Percentiles rank a stretch among this genome's conserved stretches.
Evolutionary conservation across 1,139 yeast species (phyloP).

Genomic region (Hyphopichia burtonii): DNA sequence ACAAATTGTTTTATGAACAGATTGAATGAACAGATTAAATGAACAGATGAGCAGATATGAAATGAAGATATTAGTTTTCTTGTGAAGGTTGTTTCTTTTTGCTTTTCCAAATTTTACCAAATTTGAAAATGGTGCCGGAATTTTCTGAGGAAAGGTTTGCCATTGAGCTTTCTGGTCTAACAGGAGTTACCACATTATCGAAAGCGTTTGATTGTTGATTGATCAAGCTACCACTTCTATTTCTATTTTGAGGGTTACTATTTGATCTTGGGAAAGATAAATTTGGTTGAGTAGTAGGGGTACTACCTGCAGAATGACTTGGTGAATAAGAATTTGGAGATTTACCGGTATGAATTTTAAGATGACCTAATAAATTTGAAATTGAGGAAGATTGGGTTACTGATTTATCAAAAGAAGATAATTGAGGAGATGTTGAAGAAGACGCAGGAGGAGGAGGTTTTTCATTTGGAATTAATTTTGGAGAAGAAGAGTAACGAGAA

Average conservation of each 20-base stretch:
- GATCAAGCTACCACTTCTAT: background rate
- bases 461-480: background rate
- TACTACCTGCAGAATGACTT: slow-evolving; percentile 6
- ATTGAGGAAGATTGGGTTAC: slow-evolving; percentile 17
- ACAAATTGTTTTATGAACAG: too few species aligned
- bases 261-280: slow-evolving; percentile 1
- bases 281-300: slow-evolving; percentile 3
- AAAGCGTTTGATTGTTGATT: background rate
- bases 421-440: slow-evolving; percentile 8
- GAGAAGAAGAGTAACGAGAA: background rate
- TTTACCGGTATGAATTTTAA: slow-evolving; percentile 13
- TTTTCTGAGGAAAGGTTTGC: background rate
- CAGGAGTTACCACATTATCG: slow-evolving; percentile 1
- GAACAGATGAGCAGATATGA: too few species aligned
- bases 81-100: slow-evolving; percentile 4
- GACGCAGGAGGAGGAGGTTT: slow-evolving; percentile 9
- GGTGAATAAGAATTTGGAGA: background rate
- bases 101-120: slow-evolving; percentile 11
- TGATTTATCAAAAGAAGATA: background rate
- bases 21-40: too few species aligned
- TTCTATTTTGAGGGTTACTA: background rate
- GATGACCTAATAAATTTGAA: slow-evolving; percentile 28
- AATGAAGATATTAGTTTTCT: background rate
- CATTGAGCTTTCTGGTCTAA: slow-evolving; percentile 4
- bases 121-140: slow-evolving; percentile 5